Evolutionary conservation across 345 rosid genomes (phyloP), one percentile per base, ranked within the genome.

Genomic region (Bruguiera parviflora): DNA sequence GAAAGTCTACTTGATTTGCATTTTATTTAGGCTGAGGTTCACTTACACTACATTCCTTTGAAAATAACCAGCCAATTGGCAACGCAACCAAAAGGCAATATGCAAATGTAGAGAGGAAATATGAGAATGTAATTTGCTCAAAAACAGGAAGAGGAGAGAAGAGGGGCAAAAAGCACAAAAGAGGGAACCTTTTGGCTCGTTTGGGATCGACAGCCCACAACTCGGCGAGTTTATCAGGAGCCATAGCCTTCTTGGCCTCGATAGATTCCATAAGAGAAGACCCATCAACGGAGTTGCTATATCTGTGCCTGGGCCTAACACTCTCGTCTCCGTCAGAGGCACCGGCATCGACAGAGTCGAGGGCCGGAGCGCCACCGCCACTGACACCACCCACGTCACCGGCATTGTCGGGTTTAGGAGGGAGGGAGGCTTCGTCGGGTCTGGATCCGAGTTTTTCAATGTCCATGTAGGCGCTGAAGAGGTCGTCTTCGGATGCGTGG

Each of bases 221-320:
- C 83, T 92, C 96, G 22, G 91, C 96, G 25, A 95, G 88, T 79
- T 87, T 95, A 65, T 85, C 88, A 71, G 98, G 94, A 77, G 88
- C 90, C 99, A 95, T 88, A 68, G 99, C 97, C 84, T 90, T 95
- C 83, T 90, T 90, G 5, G 96, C 93, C 74, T 95, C 96, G 27
- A 92, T 85, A 2, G 91, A 81, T 66, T 88, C 96, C 83, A 62
- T 8, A 19, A 62, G 79, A 37, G 37, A 67, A 67, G 64, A 88
- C 81, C 91, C 92, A 67, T 88, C 97, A 61, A 84, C 82, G 13
- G 97, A 94, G 67, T 86, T 88, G 82, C 98, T 91, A 63, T 94
- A 83, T 68, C 96, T 78, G 62, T 95, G 99, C 69, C 92, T 76
- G n/a, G 86, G 82, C 69, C 80, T 72, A n/a, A 28, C 37, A 73